Base-by-base conservation (phyloP, 2,329 filamentous ascomycete genomes). In the Trichoderma sp. region DNA sequence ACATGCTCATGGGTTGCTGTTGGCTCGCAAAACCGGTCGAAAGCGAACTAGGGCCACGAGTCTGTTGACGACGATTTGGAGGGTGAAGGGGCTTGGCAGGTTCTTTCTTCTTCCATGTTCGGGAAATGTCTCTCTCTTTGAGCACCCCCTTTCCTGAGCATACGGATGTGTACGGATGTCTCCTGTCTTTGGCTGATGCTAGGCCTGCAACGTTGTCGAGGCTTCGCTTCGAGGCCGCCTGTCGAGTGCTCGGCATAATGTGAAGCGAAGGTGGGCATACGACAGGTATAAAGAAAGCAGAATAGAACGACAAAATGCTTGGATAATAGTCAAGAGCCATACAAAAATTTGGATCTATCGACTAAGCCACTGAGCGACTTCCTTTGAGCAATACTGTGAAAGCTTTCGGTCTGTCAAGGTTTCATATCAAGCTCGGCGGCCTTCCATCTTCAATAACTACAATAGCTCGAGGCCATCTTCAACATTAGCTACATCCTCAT, bases 11-110 rank as follows among this genome's bases (percentile, higher is more conserved):
- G 27, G 21, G 40, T 24, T 24, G n/a, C 21, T 47, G 62, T 65
- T 66, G 63, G 63, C 37, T 66, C 52, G 63, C 63, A 58, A 47
- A 53, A 21, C 27, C 21, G n/a, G 37, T 66, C 29, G 53, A 47
- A 66, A 64, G 27, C 24, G 37, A 43, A 58, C 63, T 66, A 58
- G 62, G 53, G 35, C 52, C 37, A 29, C 37, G 24, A 33, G 24
- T 13, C 14, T 7, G 37, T 49, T 66, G n/a, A 47, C 3, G 8
- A 19, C 19, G 37, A 27, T 33, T 21, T 40, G 27, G 49, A 52
- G 10, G 21, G 8, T 5, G 37, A 24, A 66, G n/a, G 35, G 37
- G 35, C 63, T 58, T 35, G 63, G 14, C 37, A 66, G 37, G 63
- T 24, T 33, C 21, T 21, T 53, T 27, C 7, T 63, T 55, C n/a